phyloP scores from a whole-genome alignment of 2,329 filamentous ascomycete genomes.

The Alternaria sp. region DNA sequence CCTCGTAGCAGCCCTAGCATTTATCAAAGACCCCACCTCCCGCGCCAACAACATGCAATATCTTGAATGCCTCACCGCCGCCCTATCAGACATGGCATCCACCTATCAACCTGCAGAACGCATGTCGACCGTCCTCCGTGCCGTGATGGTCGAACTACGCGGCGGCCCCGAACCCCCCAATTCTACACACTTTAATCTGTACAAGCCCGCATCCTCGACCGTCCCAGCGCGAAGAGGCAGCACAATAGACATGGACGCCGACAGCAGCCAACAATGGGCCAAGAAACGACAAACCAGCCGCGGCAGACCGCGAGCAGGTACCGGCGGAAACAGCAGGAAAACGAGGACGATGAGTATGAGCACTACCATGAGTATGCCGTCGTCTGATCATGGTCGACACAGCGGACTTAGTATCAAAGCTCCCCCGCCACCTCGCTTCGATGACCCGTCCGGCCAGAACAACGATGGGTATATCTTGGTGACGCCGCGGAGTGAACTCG shows the following conservation, averaged over 20 bases:
- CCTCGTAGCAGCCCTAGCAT: slow-evolving; percentile 59
- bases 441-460: slow-evolving; percentile 10
- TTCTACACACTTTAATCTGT: slow-evolving; percentile 27
- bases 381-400: slow-evolving; percentile 19
- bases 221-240: slow-evolving; percentile 44
- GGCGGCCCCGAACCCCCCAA: slow-evolving; percentile 26
- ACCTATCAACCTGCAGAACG: slow-evolving; percentile 64
- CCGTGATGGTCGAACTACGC: slow-evolving; percentile 61
- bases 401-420: slow-evolving; percentile 32
- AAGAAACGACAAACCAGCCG: slow-evolving; percentile 42
- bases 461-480: slow-evolving; percentile 44
- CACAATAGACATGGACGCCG: slow-evolving; percentile 33
- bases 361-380: not conserved
- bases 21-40: slow-evolving; percentile 51
- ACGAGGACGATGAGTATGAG: slow-evolving; percentile 12
- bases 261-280: slow-evolving; percentile 6
- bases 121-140: slow-evolving; percentile 63
- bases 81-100: slow-evolving; percentile 63
- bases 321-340: slow-evolving; percentile 4
- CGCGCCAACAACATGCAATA: slow-evolving; percentile 58
- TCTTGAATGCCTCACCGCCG: slow-evolving; percentile 62
- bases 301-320: slow-evolving; percentile 29
- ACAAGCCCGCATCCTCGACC: slow-evolving; percentile 38
- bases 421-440: slow-evolving; percentile 22
- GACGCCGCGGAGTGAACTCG: slow-evolving; percentile 40